Conservation (phyloP, 768 basidiomycete species). For the Suillus fuscotomentosus region DNA sequence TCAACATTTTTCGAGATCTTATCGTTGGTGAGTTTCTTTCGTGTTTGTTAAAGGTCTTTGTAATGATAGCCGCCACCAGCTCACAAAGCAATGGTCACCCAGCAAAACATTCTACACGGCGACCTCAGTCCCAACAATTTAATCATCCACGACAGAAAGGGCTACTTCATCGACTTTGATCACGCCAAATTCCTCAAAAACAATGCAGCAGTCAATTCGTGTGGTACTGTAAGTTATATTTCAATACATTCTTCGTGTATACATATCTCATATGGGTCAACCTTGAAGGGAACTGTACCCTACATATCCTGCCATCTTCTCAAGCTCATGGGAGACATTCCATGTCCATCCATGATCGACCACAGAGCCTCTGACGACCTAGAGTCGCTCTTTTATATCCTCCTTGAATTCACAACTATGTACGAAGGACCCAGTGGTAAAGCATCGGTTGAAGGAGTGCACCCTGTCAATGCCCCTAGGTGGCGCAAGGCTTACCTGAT, state of each 20-base stretch:
- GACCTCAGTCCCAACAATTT: no score
- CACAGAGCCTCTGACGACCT: background rate
- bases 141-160: no score
- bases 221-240: background rate
- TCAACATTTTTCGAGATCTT: background rate
- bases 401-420: background rate
- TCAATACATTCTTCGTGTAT: no score
- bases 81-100: no score
- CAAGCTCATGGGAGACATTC: background rate
- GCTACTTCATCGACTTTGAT: no score
- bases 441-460: background rate
- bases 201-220: accelerated
- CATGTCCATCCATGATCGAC: background rate
- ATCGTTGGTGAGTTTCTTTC: background rate
- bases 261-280: no score
- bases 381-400: background rate
- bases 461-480: background rate
- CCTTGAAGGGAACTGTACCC: background rate
- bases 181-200: background rate
- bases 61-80: background rate
- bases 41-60: conserved; percentile 14
- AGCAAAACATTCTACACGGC: no score
- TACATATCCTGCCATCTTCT: background rate
- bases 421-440: background rate
- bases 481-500: background rate